These are phyloP conservation scores for Didymella segeticola DNA, from an alignment of 2,329 filamentous ascomycete genomes.

Conservation along the genomic window DNA sequence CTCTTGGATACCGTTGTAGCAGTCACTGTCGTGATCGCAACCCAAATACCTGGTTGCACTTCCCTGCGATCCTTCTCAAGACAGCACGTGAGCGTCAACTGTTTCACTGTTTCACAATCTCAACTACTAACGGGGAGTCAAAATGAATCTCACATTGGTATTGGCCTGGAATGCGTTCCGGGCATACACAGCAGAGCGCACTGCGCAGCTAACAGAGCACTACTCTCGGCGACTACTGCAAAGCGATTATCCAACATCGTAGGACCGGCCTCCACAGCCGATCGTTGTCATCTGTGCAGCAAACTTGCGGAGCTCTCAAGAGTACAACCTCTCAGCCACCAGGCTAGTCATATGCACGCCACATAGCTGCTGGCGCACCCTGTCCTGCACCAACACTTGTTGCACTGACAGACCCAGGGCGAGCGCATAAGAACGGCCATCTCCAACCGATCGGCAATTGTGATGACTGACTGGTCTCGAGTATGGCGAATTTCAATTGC, in stretches of 20 bases:
- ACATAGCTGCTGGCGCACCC: background rate
- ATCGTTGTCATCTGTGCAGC: background rate
- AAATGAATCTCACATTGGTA: background rate
- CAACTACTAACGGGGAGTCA: background rate
- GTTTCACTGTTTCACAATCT: background rate
- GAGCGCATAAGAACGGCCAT: background rate
- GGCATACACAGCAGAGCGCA: background rate
- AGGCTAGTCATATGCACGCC: conserved; percentile 1
- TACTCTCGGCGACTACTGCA: background rate
- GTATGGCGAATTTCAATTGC: background rate
- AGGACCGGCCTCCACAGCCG: background rate
- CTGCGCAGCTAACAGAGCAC: background rate
- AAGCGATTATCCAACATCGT: background rate
- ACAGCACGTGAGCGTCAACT: conserved; percentile 2
- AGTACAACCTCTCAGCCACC: background rate
- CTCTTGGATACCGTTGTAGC: background rate
- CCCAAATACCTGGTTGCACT: conserved; percentile 9
- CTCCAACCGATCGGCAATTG: background rate
- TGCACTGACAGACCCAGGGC: background rate
- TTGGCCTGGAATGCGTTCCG: background rate
- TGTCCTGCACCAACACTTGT: conserved; percentile 1
- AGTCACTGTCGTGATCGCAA: conserved; percentile 1
- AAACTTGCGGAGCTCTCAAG: background rate
- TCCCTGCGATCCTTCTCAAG: background rate
- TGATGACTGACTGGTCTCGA: background rate